Base-by-base conservation (phyloP, 169 alveolate genomes). In the Plasmodium gallinaceum region DNA sequence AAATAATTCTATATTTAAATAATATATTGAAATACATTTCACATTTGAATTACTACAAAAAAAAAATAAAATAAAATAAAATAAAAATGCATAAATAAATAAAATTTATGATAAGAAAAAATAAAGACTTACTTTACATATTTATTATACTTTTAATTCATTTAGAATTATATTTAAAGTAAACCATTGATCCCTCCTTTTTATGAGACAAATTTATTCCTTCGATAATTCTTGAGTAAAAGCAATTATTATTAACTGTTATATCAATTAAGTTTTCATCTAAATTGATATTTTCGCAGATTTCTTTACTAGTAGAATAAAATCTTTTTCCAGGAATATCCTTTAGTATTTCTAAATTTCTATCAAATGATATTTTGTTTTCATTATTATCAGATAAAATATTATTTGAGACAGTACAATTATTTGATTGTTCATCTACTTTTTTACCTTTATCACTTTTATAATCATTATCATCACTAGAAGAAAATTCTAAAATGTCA, bases 171-270 rank as follows among this genome's bases (percentile, higher is more conserved):
- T 78, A 78, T 76, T 43, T 83, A 69, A 83, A 83, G 37, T 83
- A 20, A 43, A 83, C 61, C 91, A 83, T 70, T 16, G 37, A n/a
- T 42, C 91, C 91, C 7, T 62, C 73, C 20, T 83, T 52, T 8
- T 83, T 60, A 18, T 66, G 46, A 12, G 91, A 83, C 85, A 83
- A 39, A 14, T 69, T 61, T 57, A 83, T 58, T 32, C 91, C 91
- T 39, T 83, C 91, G 4, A 83, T 65, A 46, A 69, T 66, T 26
- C 86, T 37, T 5, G 91, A 83, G 43, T 66, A 69, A 69, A 83
- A 70, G 37, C 75, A 52, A 46, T 69, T 83, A 32, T 66, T 69
- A 54, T 83, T 83, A 70, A 83, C 91, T n/a, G 91, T 52, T n/a
- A 83, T 52, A 54, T 83, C 91, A 18, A 83, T 16, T 16, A 62